These are phyloP conservation scores for Leccinum subrobustum DNA, from an alignment of 1,284 basidiomycete genomes.

Conservation along the genomic window DNA sequence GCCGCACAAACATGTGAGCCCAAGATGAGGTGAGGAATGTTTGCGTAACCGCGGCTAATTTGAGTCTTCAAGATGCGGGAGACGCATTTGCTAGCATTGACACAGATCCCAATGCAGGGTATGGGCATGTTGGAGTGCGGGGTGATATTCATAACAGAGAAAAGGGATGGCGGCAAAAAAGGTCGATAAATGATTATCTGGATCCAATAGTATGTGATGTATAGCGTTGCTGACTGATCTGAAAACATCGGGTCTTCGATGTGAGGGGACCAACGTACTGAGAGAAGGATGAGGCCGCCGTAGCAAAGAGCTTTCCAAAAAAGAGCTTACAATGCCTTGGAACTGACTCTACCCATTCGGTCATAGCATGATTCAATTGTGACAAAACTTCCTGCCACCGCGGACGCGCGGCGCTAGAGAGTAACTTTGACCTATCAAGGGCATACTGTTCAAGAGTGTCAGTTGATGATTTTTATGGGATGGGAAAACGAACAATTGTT, in stretches of 20 bases:
- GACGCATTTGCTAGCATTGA: conserved; percentile 62
- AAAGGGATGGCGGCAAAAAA: conserved; percentile 54
- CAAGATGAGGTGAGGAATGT: conserved; percentile 41
- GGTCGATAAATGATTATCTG: conserved; percentile 77
- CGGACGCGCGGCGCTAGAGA: conserved; percentile 47
- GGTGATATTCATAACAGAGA: conserved; percentile 23
- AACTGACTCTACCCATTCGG: conserved; percentile 69
- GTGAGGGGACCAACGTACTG: conserved; percentile 70
- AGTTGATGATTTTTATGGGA: conserved; percentile 2
- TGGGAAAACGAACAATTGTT: conserved; percentile 53
- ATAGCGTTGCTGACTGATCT: conserved; percentile 67
- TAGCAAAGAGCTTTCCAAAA: not conserved
- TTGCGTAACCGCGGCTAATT: conserved; percentile 40
- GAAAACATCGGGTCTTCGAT: conserved; percentile 54
- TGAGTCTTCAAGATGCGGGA: conserved; percentile 60
- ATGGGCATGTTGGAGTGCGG: conserved; percentile 35
- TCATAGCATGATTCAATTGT: conserved; percentile 67
- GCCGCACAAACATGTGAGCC: conserved; percentile 46
- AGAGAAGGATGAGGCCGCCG: conserved; percentile 1
- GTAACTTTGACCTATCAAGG: conserved; percentile 60
- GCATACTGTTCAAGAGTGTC: conserved; percentile 57
- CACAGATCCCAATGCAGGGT: conserved; percentile 63
- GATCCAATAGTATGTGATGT: conserved; percentile 66
- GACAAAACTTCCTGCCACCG: conserved; percentile 64
- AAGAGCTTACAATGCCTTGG: conserved; percentile 63